phyloP scores from a whole-genome alignment of 148 eudicot genomes.

The Amaranthus cruentus region DNA sequence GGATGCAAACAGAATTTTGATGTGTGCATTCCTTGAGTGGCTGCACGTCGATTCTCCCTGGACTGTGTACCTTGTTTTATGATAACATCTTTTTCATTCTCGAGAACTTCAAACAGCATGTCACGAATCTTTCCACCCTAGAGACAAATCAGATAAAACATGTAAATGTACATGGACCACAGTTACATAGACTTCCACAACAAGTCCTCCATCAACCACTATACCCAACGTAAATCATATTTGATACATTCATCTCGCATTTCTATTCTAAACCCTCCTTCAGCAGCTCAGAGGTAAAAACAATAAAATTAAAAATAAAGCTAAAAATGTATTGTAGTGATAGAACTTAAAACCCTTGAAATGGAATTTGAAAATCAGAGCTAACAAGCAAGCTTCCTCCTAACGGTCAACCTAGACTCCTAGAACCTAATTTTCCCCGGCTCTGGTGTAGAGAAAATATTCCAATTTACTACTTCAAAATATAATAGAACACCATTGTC shows the following conservation, averaged over 20 bases:
- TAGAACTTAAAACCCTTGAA: no score
- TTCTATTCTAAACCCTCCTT: neutral
- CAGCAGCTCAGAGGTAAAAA: neutral
- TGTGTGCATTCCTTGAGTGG: conserved; percentile 94
- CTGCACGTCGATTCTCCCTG: conserved; percentile 89
- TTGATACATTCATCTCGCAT: neutral
- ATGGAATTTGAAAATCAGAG: no score
- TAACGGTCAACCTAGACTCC: no score
- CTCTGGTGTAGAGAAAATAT: no score
- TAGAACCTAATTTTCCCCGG: no score
- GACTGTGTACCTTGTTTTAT: conserved; percentile 97
- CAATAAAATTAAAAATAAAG: no score
- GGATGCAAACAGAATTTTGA: conserved; percentile 97
- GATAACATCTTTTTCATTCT: conserved; percentile 68
- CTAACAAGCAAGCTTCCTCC: no score
- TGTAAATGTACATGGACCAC: conserved; percentile 7
- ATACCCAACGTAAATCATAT: neutral
- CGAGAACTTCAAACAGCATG: conserved; percentile 81
- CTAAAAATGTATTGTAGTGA: no score
- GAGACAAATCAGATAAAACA: conserved; percentile 18
- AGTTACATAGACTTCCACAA: neutral
- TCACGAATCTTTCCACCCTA: conserved; percentile 99
- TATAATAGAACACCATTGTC: no score
- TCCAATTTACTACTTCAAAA: no score
- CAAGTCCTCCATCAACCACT: neutral